These are phyloP conservation scores for Eutypella sp. DNA, from an alignment of 2,329 filamentous ascomycete species.

Conservation along the genomic window DNA sequence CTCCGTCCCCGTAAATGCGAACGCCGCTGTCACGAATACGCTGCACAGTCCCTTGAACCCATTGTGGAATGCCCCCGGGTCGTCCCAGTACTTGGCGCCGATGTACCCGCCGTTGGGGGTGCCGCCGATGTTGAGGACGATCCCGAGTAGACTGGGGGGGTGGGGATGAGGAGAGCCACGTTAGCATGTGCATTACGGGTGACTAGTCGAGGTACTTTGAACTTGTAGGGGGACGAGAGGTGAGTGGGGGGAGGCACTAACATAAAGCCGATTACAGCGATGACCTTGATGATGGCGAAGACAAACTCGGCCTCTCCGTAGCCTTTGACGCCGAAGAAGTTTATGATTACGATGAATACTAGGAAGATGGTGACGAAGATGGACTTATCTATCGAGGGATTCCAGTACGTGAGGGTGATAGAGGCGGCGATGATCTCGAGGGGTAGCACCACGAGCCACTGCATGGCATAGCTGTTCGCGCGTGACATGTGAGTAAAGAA, in stretches of 20 bases:
- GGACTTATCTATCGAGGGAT: conserved; percentile 55
- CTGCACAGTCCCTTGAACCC: conserved; percentile 80
- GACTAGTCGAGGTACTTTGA: background rate
- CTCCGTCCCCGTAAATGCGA: conserved; percentile 72
- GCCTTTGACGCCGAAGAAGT: conserved; percentile 80
- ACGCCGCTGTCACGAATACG: conserved; percentile 72
- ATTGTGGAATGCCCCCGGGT: conserved; percentile 80
- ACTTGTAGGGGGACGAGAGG: background rate
- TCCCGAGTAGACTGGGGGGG: conserved; percentile 65
- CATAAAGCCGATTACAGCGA: conserved; percentile 86
- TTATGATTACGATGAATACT: conserved; percentile 69
- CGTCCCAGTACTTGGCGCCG: conserved; percentile 69
- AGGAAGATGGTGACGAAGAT: conserved; percentile 84
- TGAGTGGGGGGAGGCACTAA: conserved; percentile 34
- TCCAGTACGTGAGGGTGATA: conserved; percentile 81
- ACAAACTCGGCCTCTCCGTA: conserved; percentile 89
- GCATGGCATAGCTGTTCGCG: conserved; percentile 66
- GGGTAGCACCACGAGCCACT: conserved; percentile 81
- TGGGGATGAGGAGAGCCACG: conserved; percentile 6
- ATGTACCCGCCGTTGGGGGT: conserved; percentile 71
- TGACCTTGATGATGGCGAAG: conserved; percentile 80
- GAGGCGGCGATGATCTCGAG: conserved; percentile 84
- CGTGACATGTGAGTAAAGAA: background rate
- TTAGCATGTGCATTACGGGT: too few species aligned
- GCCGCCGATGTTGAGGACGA: conserved; percentile 81